Conservation (phyloP, 257 asterid genomes). For the Eucommia ulmoides region DNA sequence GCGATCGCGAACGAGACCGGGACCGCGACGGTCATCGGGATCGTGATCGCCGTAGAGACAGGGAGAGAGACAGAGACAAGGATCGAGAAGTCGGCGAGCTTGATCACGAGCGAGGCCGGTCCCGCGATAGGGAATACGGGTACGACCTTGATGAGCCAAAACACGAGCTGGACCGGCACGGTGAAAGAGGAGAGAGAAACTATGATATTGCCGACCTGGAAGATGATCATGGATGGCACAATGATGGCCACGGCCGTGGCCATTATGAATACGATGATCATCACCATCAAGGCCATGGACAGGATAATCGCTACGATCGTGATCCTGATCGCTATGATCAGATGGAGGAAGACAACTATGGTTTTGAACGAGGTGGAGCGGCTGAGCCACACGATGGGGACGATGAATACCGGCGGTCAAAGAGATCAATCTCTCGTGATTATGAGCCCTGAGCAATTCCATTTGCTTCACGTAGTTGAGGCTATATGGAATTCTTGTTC, state of each 20-base stretch:
- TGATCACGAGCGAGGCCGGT: conserved; percentile 43
- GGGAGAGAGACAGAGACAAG: conserved; percentile 35
- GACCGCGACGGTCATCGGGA: neutral
- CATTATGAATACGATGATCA: neutral
- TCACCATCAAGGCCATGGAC: neutral
- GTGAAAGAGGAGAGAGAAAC: neutral
- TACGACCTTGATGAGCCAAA: conserved; percentile 29
- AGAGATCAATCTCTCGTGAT: neutral
- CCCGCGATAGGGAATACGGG: conserved; percentile 38
- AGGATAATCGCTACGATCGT: too few relatives aligned
- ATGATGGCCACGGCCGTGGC: neutral
- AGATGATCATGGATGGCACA: neutral
- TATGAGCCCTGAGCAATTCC: too few relatives aligned
- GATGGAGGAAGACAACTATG: neutral
- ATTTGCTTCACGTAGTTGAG: too few relatives aligned
- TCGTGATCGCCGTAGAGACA: conserved; percentile 29
- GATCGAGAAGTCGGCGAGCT: conserved; percentile 28
- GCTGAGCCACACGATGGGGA: neutral
- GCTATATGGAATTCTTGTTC: too few relatives aligned
- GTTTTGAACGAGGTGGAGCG: neutral
- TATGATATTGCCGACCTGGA: neutral
- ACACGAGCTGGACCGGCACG: conserved; percentile 14
- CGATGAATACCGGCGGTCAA: neutral
- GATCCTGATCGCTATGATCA: neutral
- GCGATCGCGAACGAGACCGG: conserved; percentile 35